Conservation (phyloP, 2,329 filamentous ascomycete genomes). For the Clarireedia sp. region DNA sequence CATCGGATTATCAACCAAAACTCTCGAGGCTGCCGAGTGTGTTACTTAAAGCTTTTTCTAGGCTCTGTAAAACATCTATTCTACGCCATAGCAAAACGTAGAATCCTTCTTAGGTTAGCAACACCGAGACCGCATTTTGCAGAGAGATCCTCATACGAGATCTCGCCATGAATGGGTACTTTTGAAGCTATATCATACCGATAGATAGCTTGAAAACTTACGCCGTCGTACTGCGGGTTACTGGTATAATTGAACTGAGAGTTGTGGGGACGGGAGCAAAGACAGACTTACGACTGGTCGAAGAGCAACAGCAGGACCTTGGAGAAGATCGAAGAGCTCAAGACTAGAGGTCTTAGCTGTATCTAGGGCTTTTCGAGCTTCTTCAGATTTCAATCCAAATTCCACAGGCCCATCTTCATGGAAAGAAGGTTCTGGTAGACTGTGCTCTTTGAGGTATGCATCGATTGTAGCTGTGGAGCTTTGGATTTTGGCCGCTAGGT, state of each 20-base stretch:
- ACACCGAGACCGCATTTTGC: background rate
- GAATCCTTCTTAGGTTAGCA: background rate
- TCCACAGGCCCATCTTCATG: background rate
- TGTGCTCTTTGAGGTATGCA: background rate
- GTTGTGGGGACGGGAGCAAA: no score
- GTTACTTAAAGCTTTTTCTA: background rate
- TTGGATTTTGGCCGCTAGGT: background rate
- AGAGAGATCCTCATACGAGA: background rate
- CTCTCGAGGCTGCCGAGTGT: background rate
- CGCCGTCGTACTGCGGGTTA: background rate
- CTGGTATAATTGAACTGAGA: background rate
- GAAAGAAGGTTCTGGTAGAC: background rate
- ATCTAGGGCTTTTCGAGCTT: background rate
- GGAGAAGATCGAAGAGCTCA: background rate
- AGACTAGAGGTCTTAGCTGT: background rate
- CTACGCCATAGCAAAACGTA: constrained; percentile 1
- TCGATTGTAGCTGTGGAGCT: background rate
- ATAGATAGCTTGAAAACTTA: background rate
- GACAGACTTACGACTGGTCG: background rate
- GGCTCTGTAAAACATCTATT: background rate
- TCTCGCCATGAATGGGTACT: background rate
- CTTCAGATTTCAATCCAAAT: background rate
- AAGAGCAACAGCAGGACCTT: background rate
- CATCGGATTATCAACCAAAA: background rate
- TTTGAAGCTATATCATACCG: background rate